These are phyloP conservation scores for Barnettozyma botsteinii DNA, from an alignment of 805 yeast species.

Conservation along the genomic window DNA sequence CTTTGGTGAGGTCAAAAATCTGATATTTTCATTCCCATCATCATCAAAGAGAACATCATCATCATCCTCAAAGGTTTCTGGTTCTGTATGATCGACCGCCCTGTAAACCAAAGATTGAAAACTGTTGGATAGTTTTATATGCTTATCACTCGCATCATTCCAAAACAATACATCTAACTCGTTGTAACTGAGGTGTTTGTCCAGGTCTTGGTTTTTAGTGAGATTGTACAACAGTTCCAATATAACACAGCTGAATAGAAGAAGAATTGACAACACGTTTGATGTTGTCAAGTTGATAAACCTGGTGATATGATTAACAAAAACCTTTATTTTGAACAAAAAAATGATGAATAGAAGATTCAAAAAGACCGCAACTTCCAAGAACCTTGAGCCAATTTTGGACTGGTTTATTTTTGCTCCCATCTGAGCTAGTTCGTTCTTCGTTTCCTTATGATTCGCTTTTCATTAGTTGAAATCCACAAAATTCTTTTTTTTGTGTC, in stretches of 20 bases:
- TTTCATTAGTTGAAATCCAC: no score
- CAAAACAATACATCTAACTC: constrained; percentile 7
- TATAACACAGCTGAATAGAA: constrained; percentile 1
- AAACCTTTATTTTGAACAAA: constrained; percentile 3
- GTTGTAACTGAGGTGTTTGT: background rate
- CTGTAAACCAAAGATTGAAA: constrained; percentile 3
- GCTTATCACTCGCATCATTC: background rate
- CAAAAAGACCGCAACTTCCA: background rate
- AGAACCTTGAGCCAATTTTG: background rate
- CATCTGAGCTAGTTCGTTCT: no score
- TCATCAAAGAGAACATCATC: background rate
- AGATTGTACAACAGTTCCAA: constrained; percentile 4
- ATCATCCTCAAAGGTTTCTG: background rate
- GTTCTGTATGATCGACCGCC: no score
- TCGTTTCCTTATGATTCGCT: no score
- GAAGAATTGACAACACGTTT: background rate
- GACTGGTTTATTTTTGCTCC: no score
- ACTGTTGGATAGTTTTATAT: constrained; percentile 4
- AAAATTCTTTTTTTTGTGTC: background rate
- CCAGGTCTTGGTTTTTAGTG: background rate
- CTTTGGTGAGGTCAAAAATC: background rate
- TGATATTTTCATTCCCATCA: background rate
- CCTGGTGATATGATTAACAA: background rate
- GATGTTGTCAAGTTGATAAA: background rate
- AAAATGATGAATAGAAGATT: constrained; percentile 2